Conservation (phyloP, 371 early-diverging fungal genomes). For the Coemansia sp. region DNA sequence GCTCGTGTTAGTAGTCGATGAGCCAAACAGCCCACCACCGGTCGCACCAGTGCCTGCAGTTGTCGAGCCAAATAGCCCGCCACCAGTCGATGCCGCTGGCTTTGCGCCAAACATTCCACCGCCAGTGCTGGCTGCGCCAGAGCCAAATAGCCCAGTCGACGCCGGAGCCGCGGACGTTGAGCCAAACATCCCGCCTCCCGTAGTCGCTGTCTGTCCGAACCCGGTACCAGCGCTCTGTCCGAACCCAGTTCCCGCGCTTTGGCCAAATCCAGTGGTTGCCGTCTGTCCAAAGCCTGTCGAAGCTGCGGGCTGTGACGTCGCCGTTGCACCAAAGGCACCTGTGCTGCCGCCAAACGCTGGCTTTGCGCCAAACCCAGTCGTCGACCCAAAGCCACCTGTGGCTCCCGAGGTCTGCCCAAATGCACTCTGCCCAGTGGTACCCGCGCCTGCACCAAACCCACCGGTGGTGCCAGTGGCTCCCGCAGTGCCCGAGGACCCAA, state of each 20-base stretch:
- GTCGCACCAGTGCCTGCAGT: not conserved
- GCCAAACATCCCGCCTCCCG: conserved; percentile 28
- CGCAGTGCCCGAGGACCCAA: conserved; percentile 54
- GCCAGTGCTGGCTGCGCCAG: conserved; percentile 14
- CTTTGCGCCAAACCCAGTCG: not conserved
- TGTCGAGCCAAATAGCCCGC: conserved; percentile 23
- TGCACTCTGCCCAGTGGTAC: conserved; percentile 24
- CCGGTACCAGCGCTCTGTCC: conserved; percentile 12
- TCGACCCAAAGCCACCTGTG: conserved; percentile 12
- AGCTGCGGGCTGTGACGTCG: not conserved
- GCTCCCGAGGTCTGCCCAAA: conserved; percentile 30
- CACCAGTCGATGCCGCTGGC: conserved; percentile 6
- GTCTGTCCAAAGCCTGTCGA: not conserved
- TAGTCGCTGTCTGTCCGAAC: conserved; percentile 7
- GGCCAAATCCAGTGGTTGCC: conserved; percentile 16
- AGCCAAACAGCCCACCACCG: conserved; percentile 25
- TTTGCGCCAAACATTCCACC: conserved; percentile 26
- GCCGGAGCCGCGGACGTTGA: conserved; percentile 6
- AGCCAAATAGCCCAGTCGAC: conserved; percentile 39
- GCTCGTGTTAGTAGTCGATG: not conserved
- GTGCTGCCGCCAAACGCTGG: conserved; percentile 42
- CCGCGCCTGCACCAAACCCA: conserved; percentile 17
- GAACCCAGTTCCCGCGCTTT: conserved; percentile 9
- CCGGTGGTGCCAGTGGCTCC: conserved; percentile 2
- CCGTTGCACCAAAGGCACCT: not conserved